phyloP scores from a whole-genome alignment of 169 alveolate species.

The Eimeria sp. region DNA sequence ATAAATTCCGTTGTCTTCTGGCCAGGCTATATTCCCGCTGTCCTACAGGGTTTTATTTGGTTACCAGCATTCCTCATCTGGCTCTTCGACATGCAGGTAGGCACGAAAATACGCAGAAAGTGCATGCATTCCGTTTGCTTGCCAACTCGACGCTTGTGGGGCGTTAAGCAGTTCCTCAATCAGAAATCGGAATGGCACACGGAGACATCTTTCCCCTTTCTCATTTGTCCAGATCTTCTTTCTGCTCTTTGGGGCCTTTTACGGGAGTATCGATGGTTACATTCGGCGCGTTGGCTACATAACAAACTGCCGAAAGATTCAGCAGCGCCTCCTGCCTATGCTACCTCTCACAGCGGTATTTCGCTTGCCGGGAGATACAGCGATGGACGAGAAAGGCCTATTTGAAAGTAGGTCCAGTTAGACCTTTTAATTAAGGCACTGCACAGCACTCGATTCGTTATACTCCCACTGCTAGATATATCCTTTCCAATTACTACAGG shows the following conservation, averaged over 20 bases:
- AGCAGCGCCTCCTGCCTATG: slow-evolving; percentile 76
- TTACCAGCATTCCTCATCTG: slow-evolving; percentile 77
- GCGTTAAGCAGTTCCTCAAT: background rate
- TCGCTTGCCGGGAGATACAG: background rate
- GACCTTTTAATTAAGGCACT: no score
- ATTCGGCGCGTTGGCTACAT: slow-evolving; percentile 77
- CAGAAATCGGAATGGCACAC: background rate
- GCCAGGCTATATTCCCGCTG: slow-evolving; percentile 29
- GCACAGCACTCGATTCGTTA: background rate
- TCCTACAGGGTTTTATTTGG: slow-evolving; percentile 64
- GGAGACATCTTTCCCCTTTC: background rate
- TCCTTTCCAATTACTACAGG: background rate
- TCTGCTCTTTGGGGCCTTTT: slow-evolving; percentile 59
- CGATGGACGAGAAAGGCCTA: background rate
- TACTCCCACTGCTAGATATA: background rate
- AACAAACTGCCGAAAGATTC: slow-evolving; percentile 70
- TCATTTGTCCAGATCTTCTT: slow-evolving; percentile 51
- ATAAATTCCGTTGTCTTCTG: slow-evolving; percentile 39
- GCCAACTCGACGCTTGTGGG: background rate
- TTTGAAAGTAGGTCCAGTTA: background rate
- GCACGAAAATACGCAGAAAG: background rate
- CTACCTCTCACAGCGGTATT: slow-evolving; percentile 53
- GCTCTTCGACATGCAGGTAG: slow-evolving; percentile 80
- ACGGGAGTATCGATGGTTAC: slow-evolving; percentile 79
- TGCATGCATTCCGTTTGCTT: background rate